Conservation (phyloP, 805 yeast species). For the Starmerella floricola region DNA sequence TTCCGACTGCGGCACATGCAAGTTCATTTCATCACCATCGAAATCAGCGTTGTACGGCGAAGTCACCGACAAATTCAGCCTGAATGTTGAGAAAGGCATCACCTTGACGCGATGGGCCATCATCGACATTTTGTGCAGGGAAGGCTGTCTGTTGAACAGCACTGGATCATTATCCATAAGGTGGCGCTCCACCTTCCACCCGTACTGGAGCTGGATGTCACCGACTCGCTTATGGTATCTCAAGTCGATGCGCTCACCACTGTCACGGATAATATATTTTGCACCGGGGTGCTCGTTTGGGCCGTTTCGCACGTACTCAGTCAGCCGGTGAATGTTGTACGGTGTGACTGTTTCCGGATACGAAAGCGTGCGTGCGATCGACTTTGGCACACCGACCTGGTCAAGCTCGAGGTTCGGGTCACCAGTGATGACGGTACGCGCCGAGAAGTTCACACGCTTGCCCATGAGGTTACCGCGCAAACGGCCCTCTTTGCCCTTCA, state of each 20-base stretch:
- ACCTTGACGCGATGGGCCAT: conserved; percentile 98
- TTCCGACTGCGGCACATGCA: conserved; percentile 97
- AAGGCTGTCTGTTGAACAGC: conserved; percentile 96
- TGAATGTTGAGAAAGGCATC: conserved; percentile 96
- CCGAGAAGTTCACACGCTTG: conserved; percentile 97
- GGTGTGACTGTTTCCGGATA: conserved; percentile 98
- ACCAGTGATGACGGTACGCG: conserved; percentile 98
- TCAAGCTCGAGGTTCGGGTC: conserved; percentile 96
- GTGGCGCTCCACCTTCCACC: conserved; percentile 99
- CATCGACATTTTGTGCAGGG: conserved; percentile 98
- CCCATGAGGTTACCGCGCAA: conserved; percentile 98
- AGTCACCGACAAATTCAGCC: conserved; percentile 91
- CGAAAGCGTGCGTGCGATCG: conserved; percentile 88
- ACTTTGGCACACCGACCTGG: conserved; percentile 97
- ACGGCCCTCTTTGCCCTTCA: conserved; percentile 99
- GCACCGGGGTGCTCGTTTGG: conserved; percentile 99
- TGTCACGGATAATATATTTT: conserved; percentile 92
- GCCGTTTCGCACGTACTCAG: conserved; percentile 91
- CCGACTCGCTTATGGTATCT: conserved; percentile 97
- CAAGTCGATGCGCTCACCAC: conserved; percentile 96
- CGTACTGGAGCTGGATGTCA: conserved; percentile 92
- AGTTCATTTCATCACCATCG: conserved; percentile 99
- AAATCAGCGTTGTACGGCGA: conserved; percentile 99
- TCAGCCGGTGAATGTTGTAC: conserved; percentile 83
- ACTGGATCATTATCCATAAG: conserved; percentile 97